Evolutionary conservation across 805 yeast species (phyloP).

Genomic region (Cyberlindnera mississippiensis): DNA sequence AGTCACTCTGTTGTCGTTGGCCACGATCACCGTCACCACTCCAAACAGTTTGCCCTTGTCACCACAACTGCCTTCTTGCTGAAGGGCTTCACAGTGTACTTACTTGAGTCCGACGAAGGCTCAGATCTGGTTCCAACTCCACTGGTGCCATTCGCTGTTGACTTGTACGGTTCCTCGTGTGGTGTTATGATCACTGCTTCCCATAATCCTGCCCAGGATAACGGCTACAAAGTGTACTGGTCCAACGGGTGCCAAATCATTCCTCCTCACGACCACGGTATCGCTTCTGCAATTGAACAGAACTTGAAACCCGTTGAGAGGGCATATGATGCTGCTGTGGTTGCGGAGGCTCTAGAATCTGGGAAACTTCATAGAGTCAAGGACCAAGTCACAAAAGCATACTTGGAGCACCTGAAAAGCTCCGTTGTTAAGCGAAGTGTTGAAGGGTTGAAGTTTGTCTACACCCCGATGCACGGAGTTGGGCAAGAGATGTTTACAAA

Average conservation of each 20-base stretch:
- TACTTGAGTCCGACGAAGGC: constrained; percentile 39
- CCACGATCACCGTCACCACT: constrained; percentile 86
- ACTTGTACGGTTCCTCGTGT: constrained; percentile 54
- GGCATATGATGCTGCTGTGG: constrained; percentile 44
- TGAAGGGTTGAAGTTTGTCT: constrained; percentile 50
- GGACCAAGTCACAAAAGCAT: constrained; percentile 38
- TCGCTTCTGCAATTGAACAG: constrained; percentile 57
- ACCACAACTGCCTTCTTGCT: constrained; percentile 70
- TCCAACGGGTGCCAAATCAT: constrained; percentile 93
- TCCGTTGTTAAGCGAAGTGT: constrained; percentile 32
- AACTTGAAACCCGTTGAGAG: constrained; percentile 59
- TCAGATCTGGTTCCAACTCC: constrained; percentile 70
- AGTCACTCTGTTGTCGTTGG: constrained; percentile 66
- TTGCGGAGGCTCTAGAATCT: constrained; percentile 27
- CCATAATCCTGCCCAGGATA: constrained; percentile 80
- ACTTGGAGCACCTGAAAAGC: constrained; percentile 32
- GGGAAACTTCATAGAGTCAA: constrained; percentile 37
- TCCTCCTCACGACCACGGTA: constrained; percentile 80
- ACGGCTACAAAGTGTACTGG: constrained; percentile 94
- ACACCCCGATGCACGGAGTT: constrained; percentile 96
- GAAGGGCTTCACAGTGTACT: constrained; percentile 67
- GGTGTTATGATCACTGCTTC: constrained; percentile 95
- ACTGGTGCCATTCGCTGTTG: constrained; percentile 84
- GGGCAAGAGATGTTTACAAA: constrained; percentile 60
- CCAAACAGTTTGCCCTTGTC: constrained; percentile 72